Evolutionary conservation across 306 rosid genomes (phyloP).

Genomic region (Cyclanthera cordifolia): DNA sequence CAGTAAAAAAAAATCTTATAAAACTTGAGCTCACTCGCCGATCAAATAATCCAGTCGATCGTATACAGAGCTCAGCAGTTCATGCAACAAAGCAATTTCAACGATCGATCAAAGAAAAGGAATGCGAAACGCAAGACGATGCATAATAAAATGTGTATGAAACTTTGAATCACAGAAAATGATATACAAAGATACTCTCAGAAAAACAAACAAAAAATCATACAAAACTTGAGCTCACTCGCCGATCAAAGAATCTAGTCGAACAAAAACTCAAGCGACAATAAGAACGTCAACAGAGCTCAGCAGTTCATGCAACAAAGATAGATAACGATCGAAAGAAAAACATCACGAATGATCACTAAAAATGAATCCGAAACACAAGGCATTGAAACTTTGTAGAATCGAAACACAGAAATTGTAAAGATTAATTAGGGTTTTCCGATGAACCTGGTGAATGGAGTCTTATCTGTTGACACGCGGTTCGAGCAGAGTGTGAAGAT

Average conservation of each 20-base stretch:
- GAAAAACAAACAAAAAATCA: background rate
- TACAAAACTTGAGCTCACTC: background rate
- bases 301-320: background rate
- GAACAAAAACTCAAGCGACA: no score
- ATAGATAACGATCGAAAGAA: background rate
- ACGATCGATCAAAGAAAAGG: background rate
- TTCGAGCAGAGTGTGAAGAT: slow-evolving; percentile 2
- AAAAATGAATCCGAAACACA: background rate
- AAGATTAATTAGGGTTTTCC: background rate
- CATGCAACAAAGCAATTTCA: background rate
- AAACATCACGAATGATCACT: no score
- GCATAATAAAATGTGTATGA: background rate
- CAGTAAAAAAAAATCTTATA: background rate
- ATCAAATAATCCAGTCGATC: background rate
- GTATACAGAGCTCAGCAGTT: background rate
- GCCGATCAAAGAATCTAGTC: background rate
- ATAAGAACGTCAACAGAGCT: background rate
- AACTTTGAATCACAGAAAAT: no score
- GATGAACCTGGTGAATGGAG: background rate
- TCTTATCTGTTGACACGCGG: slow-evolving; percentile 9
- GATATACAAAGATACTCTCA: no score
- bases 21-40: background rate
- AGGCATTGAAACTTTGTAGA: background rate
- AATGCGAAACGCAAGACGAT: background rate
- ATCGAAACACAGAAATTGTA: background rate